Evolutionary conservation across 257 asterid genomes (phyloP).

Genomic region (Petunia axillaris): DNA sequence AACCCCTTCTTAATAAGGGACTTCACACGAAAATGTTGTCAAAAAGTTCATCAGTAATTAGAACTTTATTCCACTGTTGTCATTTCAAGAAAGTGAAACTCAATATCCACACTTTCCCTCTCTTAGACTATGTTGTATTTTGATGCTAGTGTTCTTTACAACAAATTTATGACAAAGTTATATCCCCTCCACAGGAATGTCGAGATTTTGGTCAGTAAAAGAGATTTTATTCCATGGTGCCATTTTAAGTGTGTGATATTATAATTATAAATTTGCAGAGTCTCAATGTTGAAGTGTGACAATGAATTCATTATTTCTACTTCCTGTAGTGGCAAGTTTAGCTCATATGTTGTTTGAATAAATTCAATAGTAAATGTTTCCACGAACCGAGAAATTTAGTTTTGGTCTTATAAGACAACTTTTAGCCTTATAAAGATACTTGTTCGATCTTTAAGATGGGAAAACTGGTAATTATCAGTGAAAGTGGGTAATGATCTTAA

Average conservation of each 20-base stretch:
- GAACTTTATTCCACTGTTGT: conserved; percentile 15
- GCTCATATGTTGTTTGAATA: too few species aligned
- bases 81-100: conserved; percentile 2
- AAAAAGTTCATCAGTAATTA: conserved; percentile 18
- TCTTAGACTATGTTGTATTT: background rate
- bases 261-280: too few species aligned
- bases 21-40: conserved; percentile 39
- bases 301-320: too few species aligned
- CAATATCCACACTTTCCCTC: background rate
- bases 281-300: too few species aligned
- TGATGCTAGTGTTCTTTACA: conserved; percentile 5
- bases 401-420: too few species aligned
- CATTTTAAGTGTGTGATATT: background rate
- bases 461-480: conserved; percentile 11
- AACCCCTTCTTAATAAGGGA: conserved; percentile 53
- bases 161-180: background rate
- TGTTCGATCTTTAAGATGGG: background rate
- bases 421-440: background rate
- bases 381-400: too few species aligned
- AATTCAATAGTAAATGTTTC: too few species aligned
- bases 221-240: conserved; percentile 2
- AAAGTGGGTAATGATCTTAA: background rate
- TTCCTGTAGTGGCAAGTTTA: too few species aligned
- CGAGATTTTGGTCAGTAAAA: background rate
- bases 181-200: background rate